phyloP scores from a whole-genome alignment of 768 basidiomycete genomes.

The Gyrodon lividus region DNA sequence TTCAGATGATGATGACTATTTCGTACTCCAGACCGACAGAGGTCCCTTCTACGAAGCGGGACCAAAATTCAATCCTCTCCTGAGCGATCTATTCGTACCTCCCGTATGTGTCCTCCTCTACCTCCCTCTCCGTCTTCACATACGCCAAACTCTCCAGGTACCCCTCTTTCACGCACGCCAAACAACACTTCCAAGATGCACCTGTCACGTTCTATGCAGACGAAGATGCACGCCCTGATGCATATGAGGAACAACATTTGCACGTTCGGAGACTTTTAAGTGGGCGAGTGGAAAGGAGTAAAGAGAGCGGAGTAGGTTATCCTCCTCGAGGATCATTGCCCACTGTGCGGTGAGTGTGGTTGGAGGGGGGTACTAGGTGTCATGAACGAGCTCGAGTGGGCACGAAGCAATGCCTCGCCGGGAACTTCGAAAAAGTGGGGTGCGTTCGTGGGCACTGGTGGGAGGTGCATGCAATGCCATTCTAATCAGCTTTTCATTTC shows the following conservation, averaged over 20 bases:
- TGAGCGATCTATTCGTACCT: constrained; percentile 39
- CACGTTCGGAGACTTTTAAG: constrained; percentile 42
- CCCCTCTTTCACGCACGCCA: constrained; percentile 31
- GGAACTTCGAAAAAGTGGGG: constrained; percentile 28
- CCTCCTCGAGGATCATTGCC: constrained; percentile 46
- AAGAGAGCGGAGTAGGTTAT: constrained; percentile 41
- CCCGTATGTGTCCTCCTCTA: constrained; percentile 32
- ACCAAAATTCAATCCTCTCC: constrained; percentile 28
- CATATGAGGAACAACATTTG: constrained; percentile 35
- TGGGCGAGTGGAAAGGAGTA: constrained; percentile 29
- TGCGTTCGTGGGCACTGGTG: constrained; percentile 43
- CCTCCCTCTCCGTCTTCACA: constrained; percentile 38
- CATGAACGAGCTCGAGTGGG: constrained; percentile 31
- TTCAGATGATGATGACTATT: no score
- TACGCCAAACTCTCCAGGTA: constrained; percentile 30
- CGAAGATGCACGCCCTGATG: constrained; percentile 27
- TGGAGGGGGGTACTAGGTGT: constrained; percentile 33
- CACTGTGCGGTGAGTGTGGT: constrained; percentile 38
- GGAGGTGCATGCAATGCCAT: constrained; percentile 29
- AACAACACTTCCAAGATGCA: constrained; percentile 24
- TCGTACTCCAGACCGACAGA: constrained; percentile 40
- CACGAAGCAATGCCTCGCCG: constrained; percentile 11
- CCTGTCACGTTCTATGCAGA: constrained; percentile 28
- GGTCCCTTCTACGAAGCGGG: constrained; percentile 15
- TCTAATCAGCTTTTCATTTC: background rate